Evolutionary conservation across 2,329 filamentous ascomycete genomes (phyloP).

Genomic region (Xylariales sp.): DNA sequence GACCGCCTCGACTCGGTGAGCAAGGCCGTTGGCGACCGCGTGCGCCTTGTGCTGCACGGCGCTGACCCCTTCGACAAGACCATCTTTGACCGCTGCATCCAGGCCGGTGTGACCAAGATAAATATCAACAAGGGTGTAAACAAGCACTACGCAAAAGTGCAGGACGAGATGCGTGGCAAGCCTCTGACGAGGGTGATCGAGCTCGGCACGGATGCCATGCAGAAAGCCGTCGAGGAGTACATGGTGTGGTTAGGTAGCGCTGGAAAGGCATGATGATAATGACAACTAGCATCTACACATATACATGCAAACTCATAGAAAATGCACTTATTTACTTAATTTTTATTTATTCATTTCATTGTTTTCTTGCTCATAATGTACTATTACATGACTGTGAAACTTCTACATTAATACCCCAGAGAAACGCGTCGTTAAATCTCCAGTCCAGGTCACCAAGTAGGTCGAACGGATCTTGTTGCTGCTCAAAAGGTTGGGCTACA

Average conservation of each 20-base stretch:
- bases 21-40: constrained; percentile 36
- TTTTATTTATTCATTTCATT: too few relatives aligned
- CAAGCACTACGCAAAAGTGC: constrained; percentile 38
- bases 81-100: constrained; percentile 40
- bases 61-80: constrained; percentile 42
- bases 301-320: too few relatives aligned
- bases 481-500: too few relatives aligned
- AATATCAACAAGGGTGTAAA: constrained; percentile 51
- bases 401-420: too few relatives aligned
- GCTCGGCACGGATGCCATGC: constrained; percentile 40
- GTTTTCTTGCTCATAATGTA: too few relatives aligned
- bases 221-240: constrained; percentile 42
- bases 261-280: constrained; percentile 40
- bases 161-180: constrained; percentile 40
- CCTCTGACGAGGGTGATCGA: constrained; percentile 44
- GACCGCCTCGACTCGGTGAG: constrained; percentile 30
- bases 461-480: too few relatives aligned
- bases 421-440: too few relatives aligned
- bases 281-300: too few relatives aligned
- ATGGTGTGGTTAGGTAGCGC: constrained; percentile 40
- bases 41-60: constrained; percentile 43
- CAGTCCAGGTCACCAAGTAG: too few relatives aligned
- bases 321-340: too few relatives aligned
- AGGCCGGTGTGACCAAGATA: constrained; percentile 40
- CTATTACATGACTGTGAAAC: too few relatives aligned